A percentile compares a stretch with the other conserved stretches of the same genome.
phyloP scores from a whole-genome alignment of 225 moss, liverwort and hornwort genomes.

The Pseudisothecium myosuroides region DNA sequence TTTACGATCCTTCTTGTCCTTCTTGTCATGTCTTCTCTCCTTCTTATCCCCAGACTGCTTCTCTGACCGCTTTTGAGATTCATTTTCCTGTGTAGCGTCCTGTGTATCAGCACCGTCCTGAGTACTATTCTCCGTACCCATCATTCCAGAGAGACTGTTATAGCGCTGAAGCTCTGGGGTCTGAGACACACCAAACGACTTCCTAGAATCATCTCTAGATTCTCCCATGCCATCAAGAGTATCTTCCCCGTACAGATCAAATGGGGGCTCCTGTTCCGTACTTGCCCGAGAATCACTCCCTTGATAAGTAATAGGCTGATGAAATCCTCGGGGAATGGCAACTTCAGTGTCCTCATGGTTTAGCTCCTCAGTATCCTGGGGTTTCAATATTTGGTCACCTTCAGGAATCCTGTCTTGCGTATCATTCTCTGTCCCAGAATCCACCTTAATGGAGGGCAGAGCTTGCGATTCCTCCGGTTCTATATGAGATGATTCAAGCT shows the following conservation, averaged over 20 bases:
- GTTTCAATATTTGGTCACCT: background rate
- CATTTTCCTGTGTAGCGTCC: conserved; percentile 21
- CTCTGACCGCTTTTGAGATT: conserved; percentile 32
- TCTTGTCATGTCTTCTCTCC: conserved; percentile 34
- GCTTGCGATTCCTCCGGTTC: conserved; percentile 18
- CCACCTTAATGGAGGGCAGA: background rate
- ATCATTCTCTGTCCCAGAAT: conserved; percentile 3
- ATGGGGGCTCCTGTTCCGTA: conserved; percentile 25
- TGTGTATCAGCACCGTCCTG: conserved; percentile 30
- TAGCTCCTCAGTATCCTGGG: conserved; percentile 1
- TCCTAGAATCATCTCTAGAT: conserved; percentile 12
- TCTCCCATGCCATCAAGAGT: conserved; percentile 42
- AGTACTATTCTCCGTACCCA: conserved; percentile 35
- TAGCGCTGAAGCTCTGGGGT: conserved; percentile 22
- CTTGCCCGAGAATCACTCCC: conserved; percentile 28
- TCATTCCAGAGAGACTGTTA: conserved; percentile 28
- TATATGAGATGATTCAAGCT: background rate
- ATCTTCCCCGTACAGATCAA: conserved; percentile 41
- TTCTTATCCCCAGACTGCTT: conserved; percentile 8
- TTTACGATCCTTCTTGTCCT: conserved; percentile 62
- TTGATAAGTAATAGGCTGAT: background rate
- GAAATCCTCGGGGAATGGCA: background rate
- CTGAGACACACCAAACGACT: conserved; percentile 1
- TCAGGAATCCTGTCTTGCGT: background rate
- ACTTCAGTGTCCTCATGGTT: conserved; percentile 4